phyloP scores from a whole-genome alignment of 2,329 filamentous ascomycete species.

The Fusarium brevicatenulatum region DNA sequence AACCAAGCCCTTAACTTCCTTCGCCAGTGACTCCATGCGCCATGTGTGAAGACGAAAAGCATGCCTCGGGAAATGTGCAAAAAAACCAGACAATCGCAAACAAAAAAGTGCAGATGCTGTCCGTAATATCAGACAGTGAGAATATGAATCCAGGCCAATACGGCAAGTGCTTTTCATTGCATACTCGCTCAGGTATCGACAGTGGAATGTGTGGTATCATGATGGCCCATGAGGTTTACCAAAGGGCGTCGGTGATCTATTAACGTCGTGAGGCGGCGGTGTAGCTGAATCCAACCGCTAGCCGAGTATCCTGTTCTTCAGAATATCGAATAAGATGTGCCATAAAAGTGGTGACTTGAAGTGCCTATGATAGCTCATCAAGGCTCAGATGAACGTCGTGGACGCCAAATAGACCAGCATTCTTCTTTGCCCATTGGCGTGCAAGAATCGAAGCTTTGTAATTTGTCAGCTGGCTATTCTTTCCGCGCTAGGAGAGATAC shows the following conservation, averaged over 20 bases:
- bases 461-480: conserved; percentile 25
- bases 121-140: conserved; percentile 43
- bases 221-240: conserved; percentile 37
- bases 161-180: conserved; percentile 22
- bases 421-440: conserved; percentile 92
- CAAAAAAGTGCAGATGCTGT: conserved; percentile 37
- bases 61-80: conserved; percentile 51
- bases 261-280: conserved; percentile 48
- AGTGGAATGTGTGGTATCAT: conserved; percentile 37
- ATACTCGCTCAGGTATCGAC: conserved; percentile 26
- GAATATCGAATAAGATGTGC: conserved; percentile 28
- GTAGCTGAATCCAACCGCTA: conserved; percentile 47
- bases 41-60: conserved; percentile 52
- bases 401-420: conserved; percentile 67
- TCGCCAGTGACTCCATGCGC: conserved; percentile 55
- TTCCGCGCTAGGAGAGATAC: conserved; percentile 38
- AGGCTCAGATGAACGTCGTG: conserved; percentile 60
- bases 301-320: conserved; percentile 45
- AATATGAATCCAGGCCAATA: conserved; percentile 45
- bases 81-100: conserved; percentile 47
- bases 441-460: conserved; percentile 84
- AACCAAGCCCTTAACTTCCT: conserved; percentile 50
- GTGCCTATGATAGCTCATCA: conserved; percentile 56
- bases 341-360: conserved; percentile 16
- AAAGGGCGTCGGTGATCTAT: conserved; percentile 45